Evolutionary conservation across 78 protist species (phyloP).

Genomic region (Chrysochromulina tobinii): DNA sequence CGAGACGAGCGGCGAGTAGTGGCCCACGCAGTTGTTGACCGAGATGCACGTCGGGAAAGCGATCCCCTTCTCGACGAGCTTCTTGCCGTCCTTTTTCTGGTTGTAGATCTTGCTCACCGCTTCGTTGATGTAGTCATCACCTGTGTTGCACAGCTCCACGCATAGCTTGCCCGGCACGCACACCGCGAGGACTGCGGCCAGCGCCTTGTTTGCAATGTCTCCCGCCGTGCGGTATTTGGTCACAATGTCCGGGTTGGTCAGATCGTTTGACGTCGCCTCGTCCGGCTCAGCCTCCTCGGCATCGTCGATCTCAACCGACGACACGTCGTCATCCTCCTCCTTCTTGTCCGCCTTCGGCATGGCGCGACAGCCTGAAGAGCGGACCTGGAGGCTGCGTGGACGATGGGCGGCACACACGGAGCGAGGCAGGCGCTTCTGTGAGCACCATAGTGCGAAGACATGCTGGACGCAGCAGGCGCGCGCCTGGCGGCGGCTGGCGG

Average conservation of each 20-base stretch:
- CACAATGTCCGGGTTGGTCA: conserved; percentile 59
- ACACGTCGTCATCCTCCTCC: background rate
- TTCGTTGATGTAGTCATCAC: background rate
- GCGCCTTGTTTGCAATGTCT: conserved; percentile 54
- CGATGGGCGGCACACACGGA: too few species aligned
- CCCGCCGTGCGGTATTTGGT: conserved; percentile 68
- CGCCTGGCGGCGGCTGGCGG: too few species aligned
- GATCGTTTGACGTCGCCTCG: conserved; percentile 16
- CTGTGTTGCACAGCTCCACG: background rate
- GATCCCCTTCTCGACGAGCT: conserved; percentile 78
- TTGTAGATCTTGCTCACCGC: background rate
- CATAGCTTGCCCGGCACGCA: background rate
- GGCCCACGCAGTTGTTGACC: conserved; percentile 90
- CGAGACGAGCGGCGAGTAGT: conserved; percentile 86
- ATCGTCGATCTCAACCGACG: background rate
- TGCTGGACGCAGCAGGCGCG: too few species aligned
- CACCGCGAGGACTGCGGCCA: background rate
- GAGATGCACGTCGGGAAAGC: conserved; percentile 97
- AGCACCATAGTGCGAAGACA: too few species aligned
- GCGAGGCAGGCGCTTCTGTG: too few species aligned
- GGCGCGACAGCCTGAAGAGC: too few species aligned
- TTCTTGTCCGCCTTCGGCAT: background rate
- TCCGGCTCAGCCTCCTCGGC: background rate
- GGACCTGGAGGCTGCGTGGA: too few species aligned
- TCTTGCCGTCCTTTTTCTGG: background rate